A percentile compares a stretch with the other conserved stretches of the same genome.
These are phyloP conservation scores for Ceratobasidium sp. DNA, from an alignment of 1,284 basidiomycete species.

Conservation along the genomic window DNA sequence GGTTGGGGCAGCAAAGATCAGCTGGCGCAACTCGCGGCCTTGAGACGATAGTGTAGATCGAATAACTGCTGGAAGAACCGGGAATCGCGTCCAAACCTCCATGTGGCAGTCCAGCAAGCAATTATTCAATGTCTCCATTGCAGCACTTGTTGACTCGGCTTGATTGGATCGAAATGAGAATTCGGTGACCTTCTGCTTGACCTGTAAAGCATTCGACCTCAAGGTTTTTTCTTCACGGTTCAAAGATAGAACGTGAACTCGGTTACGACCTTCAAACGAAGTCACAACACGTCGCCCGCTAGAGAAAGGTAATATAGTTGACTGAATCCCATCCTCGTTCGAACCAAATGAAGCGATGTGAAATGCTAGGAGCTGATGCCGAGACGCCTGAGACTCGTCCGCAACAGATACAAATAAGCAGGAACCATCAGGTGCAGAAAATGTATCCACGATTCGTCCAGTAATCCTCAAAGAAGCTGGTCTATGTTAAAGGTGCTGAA, in stretches of 20 bases:
- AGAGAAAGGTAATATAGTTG: slow-evolving; percentile 44
- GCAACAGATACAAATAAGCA: slow-evolving; percentile 16
- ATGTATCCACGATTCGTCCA: neutral
- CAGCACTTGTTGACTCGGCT: neutral
- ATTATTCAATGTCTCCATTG: slow-evolving; percentile 52
- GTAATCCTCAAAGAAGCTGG: neutral
- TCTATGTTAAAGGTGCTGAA: neutral
- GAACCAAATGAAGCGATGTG: slow-evolving; percentile 67
- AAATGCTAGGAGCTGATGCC: slow-evolving; percentile 51
- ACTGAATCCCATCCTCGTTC: slow-evolving; percentile 52
- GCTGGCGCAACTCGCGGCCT: slow-evolving; percentile 47
- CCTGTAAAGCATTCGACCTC: slow-evolving; percentile 56
- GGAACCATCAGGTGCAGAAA: slow-evolving; percentile 37
- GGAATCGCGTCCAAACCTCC: slow-evolving; percentile 69
- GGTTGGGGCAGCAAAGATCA: slow-evolving; percentile 56
- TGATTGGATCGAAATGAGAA: slow-evolving; percentile 60
- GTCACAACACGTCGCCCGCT: slow-evolving; percentile 51
- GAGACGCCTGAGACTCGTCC: neutral
- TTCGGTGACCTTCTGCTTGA: slow-evolving; percentile 62
- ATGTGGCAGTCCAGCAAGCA: slow-evolving; percentile 63
- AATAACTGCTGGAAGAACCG: slow-evolving; percentile 63
- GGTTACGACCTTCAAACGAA: slow-evolving; percentile 55
- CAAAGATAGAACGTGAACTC: slow-evolving; percentile 56
- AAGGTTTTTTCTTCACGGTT: slow-evolving; percentile 46
- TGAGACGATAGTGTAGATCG: slow-evolving; percentile 53